These are phyloP conservation scores for Melanomma pulvis-pyrius DNA, from an alignment of 495 filamentous ascomycete species.

Conservation along the genomic window DNA sequence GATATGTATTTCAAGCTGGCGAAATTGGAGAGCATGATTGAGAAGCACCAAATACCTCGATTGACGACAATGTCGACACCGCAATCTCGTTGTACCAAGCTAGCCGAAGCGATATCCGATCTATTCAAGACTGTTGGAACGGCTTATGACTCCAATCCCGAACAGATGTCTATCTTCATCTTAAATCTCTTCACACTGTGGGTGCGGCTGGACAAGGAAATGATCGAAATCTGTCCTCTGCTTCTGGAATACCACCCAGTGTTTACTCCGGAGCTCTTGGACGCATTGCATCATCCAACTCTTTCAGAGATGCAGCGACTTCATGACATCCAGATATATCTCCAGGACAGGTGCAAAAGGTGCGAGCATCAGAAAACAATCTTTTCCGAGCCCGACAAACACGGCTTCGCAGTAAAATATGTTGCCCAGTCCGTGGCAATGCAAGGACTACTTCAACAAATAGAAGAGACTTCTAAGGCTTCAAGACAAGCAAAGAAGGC, in stretches of 20 bases:
- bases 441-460: conserved; percentile 42
- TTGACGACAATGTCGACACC: conserved; percentile 6
- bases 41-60: not conserved
- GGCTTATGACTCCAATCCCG: conserved; percentile 51
- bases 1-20: conserved; percentile 40
- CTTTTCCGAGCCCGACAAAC: conserved; percentile 46
- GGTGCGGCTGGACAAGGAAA: conserved; percentile 48
- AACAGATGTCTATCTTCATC: conserved; percentile 51
- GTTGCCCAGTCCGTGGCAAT: conserved; percentile 42
- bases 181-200: conserved; percentile 52
- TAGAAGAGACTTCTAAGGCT: conserved; percentile 40
- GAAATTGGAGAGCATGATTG: conserved; percentile 40
- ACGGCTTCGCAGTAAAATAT: conserved; percentile 54
- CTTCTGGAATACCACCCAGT: conserved; percentile 46
- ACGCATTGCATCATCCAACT: conserved; percentile 53
- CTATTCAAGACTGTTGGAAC: conserved; percentile 43
- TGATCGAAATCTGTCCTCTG: conserved; percentile 43
- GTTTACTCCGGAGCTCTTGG: conserved; percentile 52
- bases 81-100: conserved; percentile 38
- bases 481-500: conserved; percentile 44
- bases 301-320: conserved; percentile 54
- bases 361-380: conserved; percentile 43
- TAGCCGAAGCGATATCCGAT: conserved; percentile 46
- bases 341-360: conserved; percentile 44
- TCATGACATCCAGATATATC: conserved; percentile 52